Conservation (phyloP, 495 filamentous ascomycete species). For the Penicillium desertorum region DNA sequence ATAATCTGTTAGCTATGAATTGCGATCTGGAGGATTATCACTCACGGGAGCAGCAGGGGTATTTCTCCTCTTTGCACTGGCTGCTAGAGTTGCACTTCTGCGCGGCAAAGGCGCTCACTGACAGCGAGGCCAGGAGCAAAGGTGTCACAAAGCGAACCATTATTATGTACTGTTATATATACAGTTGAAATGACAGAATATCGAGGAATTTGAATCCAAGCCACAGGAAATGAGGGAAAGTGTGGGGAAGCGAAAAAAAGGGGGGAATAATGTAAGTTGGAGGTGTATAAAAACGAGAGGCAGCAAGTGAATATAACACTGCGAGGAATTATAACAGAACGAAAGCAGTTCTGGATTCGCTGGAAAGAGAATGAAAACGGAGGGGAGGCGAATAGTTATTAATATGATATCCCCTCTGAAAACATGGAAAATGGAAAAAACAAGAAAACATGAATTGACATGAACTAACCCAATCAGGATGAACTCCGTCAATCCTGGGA, state of each 20-base stretch:
- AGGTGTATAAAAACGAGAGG: conserved; percentile 1
- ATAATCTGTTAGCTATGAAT: conserved; percentile 11
- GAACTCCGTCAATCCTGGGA: neutral
- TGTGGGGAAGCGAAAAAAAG: neutral
- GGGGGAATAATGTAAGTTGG: neutral
- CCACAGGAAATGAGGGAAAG: conserved; percentile 12
- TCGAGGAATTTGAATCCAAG: conserved; percentile 13
- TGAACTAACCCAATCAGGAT: neutral
- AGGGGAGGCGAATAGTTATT: conserved; percentile 9
- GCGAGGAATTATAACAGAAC: neutral
- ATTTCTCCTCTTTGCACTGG: conserved; percentile 64
- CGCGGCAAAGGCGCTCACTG: conserved; percentile 38
- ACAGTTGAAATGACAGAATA: conserved; percentile 19
- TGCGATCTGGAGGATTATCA: conserved; percentile 26
- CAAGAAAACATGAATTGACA: neutral
- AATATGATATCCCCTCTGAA: conserved; percentile 2
- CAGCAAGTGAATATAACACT: conserved; percentile 12
- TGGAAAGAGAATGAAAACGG: conserved; percentile 3
- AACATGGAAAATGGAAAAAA: neutral
- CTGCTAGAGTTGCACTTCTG: conserved; percentile 55
- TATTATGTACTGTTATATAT: conserved; percentile 22
- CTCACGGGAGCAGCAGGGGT: conserved; percentile 93
- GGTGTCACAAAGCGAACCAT: conserved; percentile 41
- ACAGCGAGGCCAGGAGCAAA: conserved; percentile 37
- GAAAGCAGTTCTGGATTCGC: neutral